Evolutionary conservation across 805 yeast species (phyloP), one percentile per base, ranked within the genome.

Genomic region (Candida hungchunana): DNA sequence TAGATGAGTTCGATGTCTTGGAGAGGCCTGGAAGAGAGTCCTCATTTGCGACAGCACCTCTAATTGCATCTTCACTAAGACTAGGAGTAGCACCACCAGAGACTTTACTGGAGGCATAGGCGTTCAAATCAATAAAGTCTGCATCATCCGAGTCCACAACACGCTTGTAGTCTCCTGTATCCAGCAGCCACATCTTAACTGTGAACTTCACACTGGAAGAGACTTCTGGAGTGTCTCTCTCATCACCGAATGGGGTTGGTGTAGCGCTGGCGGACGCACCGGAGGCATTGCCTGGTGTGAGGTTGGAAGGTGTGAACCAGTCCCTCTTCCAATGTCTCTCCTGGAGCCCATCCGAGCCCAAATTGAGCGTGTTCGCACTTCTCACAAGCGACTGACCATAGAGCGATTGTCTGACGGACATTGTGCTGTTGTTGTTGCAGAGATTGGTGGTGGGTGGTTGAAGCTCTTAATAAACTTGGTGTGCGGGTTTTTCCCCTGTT

Each of bases 11-110:
- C 22, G 11, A 28, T 10, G 31, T 8, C 37, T 58, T 57, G 0
- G 67, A 55, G 14, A 71, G 58, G 4, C 76, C 74, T 3, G 73
- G 69, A 43, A 68, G 66, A 1, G 73, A 58, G 32, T 64, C 73
- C 17, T 60, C 60, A 15, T 56, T 58, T 7, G 73, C 75, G 6
- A 71, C 77, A 6, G 79, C 79, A 10, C 75, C 79, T 49, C 77
- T 63, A 27, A 72, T 71, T 38, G 71, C 77, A 19, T 62, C 69
- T 26, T 64, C 70, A 4, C 68, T 61, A 15, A 71, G 53, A 7
- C 60, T 64, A 24, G 49, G 55, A 3, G 35, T 53, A 6, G 36
- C 45, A 6, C 25, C 36, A 4, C 4, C 8, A 3, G 31, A 7
- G 20, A 29, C 13, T 31, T 52, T 50, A 58, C 29, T 53, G 42